phyloP scores from a whole-genome alignment of 2,329 filamentous ascomycete genomes.

The Exserohilum turcica region DNA sequence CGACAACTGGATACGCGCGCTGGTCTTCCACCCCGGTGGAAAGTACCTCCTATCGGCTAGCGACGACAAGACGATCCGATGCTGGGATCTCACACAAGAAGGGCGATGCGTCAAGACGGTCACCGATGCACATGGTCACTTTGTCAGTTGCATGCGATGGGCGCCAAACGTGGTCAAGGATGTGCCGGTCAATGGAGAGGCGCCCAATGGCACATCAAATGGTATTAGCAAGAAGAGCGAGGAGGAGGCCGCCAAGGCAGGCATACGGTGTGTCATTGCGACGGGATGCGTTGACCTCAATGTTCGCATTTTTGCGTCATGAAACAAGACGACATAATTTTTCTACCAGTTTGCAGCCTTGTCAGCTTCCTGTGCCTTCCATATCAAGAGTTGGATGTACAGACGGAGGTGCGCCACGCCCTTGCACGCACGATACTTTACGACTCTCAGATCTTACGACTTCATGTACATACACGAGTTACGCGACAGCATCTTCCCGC shows the following conservation, averaged over 20 bases:
- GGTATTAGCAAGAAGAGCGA: conserved; percentile 59
- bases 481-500: conserved; percentile 13
- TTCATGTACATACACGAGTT: conserved; percentile 33
- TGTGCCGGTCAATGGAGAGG: conserved; percentile 48
- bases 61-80: conserved; percentile 90
- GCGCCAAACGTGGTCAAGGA: conserved; percentile 76
- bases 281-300: conserved; percentile 84
- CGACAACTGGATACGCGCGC: conserved; percentile 88
- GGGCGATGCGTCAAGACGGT: conserved; percentile 87
- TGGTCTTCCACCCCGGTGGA: conserved; percentile 89
- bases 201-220: conserved; percentile 53
- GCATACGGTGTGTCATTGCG: conserved; percentile 83
- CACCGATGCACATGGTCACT: conserved; percentile 77
- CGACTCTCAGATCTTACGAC: conserved; percentile 19
- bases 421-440: conserved; percentile 4
- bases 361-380: conserved; percentile 7
- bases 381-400: conserved; percentile 14
- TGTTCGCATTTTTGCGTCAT: conserved; percentile 76
- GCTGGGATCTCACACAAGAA: conserved; percentile 92
- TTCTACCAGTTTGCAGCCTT: conserved; percentile 4
- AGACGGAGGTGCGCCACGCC: conserved; percentile 3
- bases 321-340: not conserved
- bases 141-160: conserved; percentile 86
- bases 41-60: conserved; percentile 85
- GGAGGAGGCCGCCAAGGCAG: conserved; percentile 58